A percentile compares a stretch with the other conserved stretches of the same genome.
phyloP scores from a whole-genome alignment of 768 basidiomycete species.

The Termitomyces sp. region DNA sequence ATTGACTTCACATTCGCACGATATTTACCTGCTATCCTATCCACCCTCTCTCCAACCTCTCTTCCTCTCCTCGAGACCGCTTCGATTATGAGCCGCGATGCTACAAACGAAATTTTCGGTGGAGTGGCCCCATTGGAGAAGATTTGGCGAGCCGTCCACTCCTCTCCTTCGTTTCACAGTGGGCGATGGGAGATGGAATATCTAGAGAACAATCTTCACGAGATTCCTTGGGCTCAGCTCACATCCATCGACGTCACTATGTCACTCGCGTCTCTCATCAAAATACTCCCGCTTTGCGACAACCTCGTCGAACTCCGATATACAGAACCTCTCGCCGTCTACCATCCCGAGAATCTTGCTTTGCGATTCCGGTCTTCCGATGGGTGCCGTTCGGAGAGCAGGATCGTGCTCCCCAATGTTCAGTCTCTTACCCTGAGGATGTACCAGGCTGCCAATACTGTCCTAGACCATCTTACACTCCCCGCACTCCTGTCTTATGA shows the following conservation, averaged over 20 bases:
- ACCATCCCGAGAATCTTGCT: neutral
- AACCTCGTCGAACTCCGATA: slow-evolving; percentile 13
- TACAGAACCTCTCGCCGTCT: slow-evolving; percentile 1
- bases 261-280: slow-evolving; percentile 6
- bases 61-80: slow-evolving; percentile 6
- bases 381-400: neutral
- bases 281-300: slow-evolving; percentile 8
- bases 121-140: neutral
- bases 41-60: neutral
- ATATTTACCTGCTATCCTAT: neutral
- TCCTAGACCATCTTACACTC: slow-evolving; percentile 12
- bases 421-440: slow-evolving; percentile 6
- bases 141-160: neutral
- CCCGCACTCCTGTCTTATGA: slow-evolving; percentile 10
- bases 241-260: slow-evolving; percentile 11
- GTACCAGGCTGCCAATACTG: neutral
- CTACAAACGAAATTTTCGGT: neutral
- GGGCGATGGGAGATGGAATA: slow-evolving; percentile 12
- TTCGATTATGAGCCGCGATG: slow-evolving; percentile 3
- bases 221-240: slow-evolving; percentile 11
- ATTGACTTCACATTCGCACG: slow-evolving; percentile 9
- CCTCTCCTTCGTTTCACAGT: neutral
- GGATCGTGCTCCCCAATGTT: slow-evolving; percentile 1
- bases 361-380: neutral
- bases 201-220: neutral